These are phyloP conservation scores for Perilla frutescens DNA, from an alignment of 257 asterid genomes.

Conservation along the genomic window DNA sequence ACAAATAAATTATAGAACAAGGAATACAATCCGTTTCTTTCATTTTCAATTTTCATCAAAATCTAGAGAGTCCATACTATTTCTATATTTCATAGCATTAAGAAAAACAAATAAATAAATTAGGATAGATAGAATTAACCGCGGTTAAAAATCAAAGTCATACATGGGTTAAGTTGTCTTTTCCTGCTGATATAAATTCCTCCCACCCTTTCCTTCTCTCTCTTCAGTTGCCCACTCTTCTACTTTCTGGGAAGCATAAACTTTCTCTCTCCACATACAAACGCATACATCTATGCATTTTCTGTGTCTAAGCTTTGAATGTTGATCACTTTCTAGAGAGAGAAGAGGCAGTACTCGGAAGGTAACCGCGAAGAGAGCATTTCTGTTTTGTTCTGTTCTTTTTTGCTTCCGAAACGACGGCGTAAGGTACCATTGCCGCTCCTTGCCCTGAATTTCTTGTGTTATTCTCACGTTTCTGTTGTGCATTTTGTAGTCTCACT, in stretches of 20 bases:
- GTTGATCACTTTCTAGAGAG: constrained; percentile 28
- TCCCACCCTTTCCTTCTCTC: background rate
- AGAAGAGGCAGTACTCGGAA: constrained; percentile 14
- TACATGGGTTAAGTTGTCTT: constrained; percentile 22
- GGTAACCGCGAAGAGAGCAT: constrained; percentile 29
- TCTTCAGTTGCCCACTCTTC: constrained; percentile 33
- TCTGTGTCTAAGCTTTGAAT: background rate
- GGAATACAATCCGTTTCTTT: no score
- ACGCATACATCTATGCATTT: background rate
- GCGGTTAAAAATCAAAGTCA: constrained; percentile 15
- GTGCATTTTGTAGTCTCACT: constrained; percentile 19
- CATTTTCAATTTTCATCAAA: no score
- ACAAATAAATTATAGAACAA: background rate
- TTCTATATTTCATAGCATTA: no score
- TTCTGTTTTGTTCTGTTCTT: constrained; percentile 1
- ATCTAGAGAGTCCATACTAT: no score
- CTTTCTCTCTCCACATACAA: constrained; percentile 21
- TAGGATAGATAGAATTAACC: background rate
- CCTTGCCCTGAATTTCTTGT: constrained; percentile 23
- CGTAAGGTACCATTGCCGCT: constrained; percentile 35
- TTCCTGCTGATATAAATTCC: constrained; percentile 19
- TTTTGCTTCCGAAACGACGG: constrained; percentile 23
- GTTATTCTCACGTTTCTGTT: background rate
- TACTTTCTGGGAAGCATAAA: constrained; percentile 30
- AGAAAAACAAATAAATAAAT: no score